Evolutionary conservation across 495 filamentous ascomycete genomes (phyloP).

Genomic region (Rusavskia elegans): DNA sequence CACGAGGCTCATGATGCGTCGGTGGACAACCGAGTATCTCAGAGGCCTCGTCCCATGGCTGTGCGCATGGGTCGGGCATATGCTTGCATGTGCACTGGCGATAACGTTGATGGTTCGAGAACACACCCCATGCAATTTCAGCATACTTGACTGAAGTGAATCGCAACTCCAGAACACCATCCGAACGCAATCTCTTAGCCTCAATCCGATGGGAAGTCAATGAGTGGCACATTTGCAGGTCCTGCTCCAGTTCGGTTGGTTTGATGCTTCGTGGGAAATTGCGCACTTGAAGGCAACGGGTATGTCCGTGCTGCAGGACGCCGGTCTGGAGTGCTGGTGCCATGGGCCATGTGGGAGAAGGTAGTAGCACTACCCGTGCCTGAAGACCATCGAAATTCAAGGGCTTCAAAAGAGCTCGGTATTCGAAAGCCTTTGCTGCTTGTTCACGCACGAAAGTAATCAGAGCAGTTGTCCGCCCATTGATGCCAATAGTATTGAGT

Average conservation of each 20-base stretch:
- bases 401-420: neutral
- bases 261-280: neutral
- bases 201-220: neutral
- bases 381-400: neutral
- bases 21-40: no score
- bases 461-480: constrained; percentile 1
- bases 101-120: neutral
- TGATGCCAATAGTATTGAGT: constrained; percentile 3
- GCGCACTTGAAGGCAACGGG: constrained; percentile 6
- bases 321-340: neutral
- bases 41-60: constrained; percentile 1
- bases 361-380: neutral
- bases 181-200: neutral
- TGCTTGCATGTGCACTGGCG: neutral
- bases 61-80: constrained; percentile 7
- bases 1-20: no score
- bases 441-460: constrained; percentile 8
- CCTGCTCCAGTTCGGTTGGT: neutral
- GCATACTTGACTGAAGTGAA: constrained; percentile 6
- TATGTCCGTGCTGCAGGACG: neutral
- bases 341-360: constrained; percentile 11
- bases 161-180: constrained; percentile 1
- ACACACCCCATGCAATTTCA: neutral
- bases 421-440: neutral
- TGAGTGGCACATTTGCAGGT: neutral